Evolutionary conservation across 495 filamentous ascomycete genomes (phyloP), one percentile per base, ranked within the genome.

Genomic region (Amorphotheca resinae): DNA sequence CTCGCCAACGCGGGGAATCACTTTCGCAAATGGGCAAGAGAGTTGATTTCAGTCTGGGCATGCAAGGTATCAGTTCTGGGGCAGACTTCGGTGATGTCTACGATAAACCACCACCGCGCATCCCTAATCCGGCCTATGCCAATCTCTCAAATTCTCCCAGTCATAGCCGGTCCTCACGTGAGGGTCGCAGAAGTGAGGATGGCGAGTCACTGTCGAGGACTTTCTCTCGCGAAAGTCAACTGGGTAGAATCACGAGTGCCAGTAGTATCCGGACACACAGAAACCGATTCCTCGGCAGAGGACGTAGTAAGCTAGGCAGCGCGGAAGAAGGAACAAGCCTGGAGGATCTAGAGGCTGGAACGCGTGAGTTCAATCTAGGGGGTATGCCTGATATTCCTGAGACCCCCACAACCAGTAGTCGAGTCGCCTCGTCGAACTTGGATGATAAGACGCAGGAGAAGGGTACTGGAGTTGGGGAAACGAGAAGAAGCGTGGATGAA

Each of bases 1-100:
- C 37, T 14, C 66, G 64, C 9, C 66, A 55, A 8, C 72, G 75
- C 48, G 68, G 65, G 26, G 76, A 77, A 36, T 76, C 80, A 17
- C 74, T 84, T 22, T 79, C 69, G 1, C 52, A 54, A 11, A 73
- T 77, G 59, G 67, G 66, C 38, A 77, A 76, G 31, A 77, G 80
- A 21, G 77, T 84, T 22, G 83, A 87, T 53, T 87, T 87, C 61
- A 82, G 80, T 4, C 66, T 85, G 4, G 82, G 82, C 20, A 80
- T 84, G 64, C 66, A 64, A 26, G 67, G 72, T 43, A 62, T 81
- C 17, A 65, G 67, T 9, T 66, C 73, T 8, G 69, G 64, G 26
- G 80, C 82, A 48, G 55, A 79, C 23, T 73, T 75, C 55, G 79
- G 74, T 38, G 82, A 88, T 50, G 70, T 87, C 3, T 82, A 76